phyloP scores from a whole-genome alignment of 768 basidiomycete species.

The Tulasnella sp. region DNA sequence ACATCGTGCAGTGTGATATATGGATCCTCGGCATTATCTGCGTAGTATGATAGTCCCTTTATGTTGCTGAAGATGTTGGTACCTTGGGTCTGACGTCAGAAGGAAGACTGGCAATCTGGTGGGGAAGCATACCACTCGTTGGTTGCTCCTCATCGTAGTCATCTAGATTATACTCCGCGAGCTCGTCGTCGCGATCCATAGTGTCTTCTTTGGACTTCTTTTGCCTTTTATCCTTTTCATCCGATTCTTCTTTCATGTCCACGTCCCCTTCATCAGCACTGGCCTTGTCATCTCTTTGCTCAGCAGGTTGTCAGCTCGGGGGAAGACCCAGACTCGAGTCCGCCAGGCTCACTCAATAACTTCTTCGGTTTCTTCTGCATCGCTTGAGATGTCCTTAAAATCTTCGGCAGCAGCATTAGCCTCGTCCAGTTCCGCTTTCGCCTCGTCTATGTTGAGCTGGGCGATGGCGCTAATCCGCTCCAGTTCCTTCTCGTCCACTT shows the following conservation, averaged over 20 bases:
- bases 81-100: background rate
- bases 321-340: constrained; percentile 39
- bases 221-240: constrained; percentile 26
- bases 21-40: constrained; percentile 88
- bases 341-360: too few species aligned
- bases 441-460: constrained; percentile 82
- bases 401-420: constrained; percentile 67
- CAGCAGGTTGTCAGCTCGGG: constrained; percentile 31
- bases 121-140: constrained; percentile 27
- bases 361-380: constrained; percentile 53
- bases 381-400: constrained; percentile 61
- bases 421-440: constrained; percentile 71
- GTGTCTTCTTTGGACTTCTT: constrained; percentile 27
- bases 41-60: constrained; percentile 88
- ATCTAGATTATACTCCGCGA: constrained; percentile 84
- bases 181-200: constrained; percentile 45
- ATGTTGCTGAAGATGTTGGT: constrained; percentile 84
- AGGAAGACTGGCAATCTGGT: background rate
- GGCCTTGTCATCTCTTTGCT: constrained; percentile 41
- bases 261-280: constrained; percentile 57
- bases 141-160: constrained; percentile 77
- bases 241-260: constrained; percentile 26
- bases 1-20: constrained; percentile 95
- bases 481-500: constrained; percentile 83
- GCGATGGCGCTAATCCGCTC: constrained; percentile 84